A percentile compares a stretch with the other conserved stretches of the same genome.
These are phyloP conservation scores for Apiotrichum brassicae DNA, from an alignment of 1,284 basidiomycete species.

Conservation along the genomic window DNA sequence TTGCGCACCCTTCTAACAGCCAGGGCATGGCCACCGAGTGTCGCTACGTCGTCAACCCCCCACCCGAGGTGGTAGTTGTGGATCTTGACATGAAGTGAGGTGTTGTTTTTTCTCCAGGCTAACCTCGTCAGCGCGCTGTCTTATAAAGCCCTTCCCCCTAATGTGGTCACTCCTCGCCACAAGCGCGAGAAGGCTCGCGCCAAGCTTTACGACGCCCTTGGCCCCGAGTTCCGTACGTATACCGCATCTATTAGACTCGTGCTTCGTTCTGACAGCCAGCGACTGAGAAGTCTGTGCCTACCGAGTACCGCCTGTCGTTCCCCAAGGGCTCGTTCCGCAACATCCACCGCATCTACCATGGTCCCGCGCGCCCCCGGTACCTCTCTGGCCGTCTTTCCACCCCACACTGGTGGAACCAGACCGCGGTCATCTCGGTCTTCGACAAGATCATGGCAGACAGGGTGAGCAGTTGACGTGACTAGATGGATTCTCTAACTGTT, in stretches of 20 bases:
- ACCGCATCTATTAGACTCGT: background rate
- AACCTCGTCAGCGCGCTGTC: constrained; percentile 48
- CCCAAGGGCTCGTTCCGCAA: constrained; percentile 62
- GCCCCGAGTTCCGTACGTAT: constrained; percentile 49
- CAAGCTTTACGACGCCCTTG: constrained; percentile 69
- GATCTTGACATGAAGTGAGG: constrained; percentile 61
- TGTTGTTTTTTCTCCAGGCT: background rate
- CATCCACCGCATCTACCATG: constrained; percentile 36
- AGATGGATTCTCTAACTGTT: constrained; percentile 1
- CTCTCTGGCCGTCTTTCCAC: constrained; percentile 60
- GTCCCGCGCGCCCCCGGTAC: constrained; percentile 25
- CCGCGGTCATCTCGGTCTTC: constrained; percentile 78
- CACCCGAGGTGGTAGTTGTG: constrained; percentile 78
- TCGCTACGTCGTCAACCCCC: constrained; percentile 65
- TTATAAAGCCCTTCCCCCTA: constrained; percentile 70
- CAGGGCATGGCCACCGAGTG: constrained; percentile 76
- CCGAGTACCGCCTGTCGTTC: constrained; percentile 90
- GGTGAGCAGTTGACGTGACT: constrained; percentile 48
- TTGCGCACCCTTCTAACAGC: background rate
- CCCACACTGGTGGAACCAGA: constrained; percentile 89
- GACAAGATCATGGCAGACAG: constrained; percentile 80
- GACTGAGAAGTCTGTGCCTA: constrained; percentile 34
- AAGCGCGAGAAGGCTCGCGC: constrained; percentile 78
- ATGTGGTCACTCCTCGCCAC: constrained; percentile 71
- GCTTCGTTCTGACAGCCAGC: constrained; percentile 4